Base-by-base conservation (phyloP, 805 yeast species). In the Lipomyces spencermartinsiae region DNA sequence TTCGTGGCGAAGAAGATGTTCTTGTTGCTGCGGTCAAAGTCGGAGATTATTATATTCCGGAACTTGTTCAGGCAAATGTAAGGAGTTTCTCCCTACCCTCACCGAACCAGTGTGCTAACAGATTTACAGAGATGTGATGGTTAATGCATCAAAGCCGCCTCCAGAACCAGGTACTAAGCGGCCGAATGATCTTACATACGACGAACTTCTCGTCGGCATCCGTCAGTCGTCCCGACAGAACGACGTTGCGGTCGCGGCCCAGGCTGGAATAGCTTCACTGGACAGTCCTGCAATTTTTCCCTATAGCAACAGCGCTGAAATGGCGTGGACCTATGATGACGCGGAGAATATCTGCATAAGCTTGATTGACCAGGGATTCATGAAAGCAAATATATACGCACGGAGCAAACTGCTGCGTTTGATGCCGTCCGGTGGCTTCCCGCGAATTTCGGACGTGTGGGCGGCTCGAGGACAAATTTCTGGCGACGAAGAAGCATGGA, bases 321-420 rank as follows among this genome's bases (percentile, higher is more conserved):
- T 70, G 62, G 57, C 58, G 4, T 69, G 72, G 72, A 46, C 55
- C 2, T 65, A 69, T 53, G 66, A 73, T 14, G 70, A 71, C 12
- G 73, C 79, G 1, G 83, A 80, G 64, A 71, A 74, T 57, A 68
- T 78, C 12, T 75, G 78, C 64, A 74, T 75, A 8, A 70, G 76
- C 57, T 74, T 80, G 33, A 76, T 78, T 14, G 73, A 76, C 51
- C 77, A 73, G 56, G 81, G 81, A 8, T 74, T 74, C 60, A 67
- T 81, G 67, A 78, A 74, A 59, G 83, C 79, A n/a, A 78, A 78
- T 34, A 68, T 81, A 16, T 73, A 71, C 60, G 59, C 72, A 10
- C 67, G 75, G 12, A 64, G 69, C 37, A 51, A 53, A 51, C 33
- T 70, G n/a, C 58, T 70, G 12, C 35, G 72, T 37, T 46, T 67